Percentiles rank a stretch among this genome's conserved stretches.
phyloP scores from a whole-genome alignment of 208 protist species.

The Leishmania martiniquensis region DNA sequence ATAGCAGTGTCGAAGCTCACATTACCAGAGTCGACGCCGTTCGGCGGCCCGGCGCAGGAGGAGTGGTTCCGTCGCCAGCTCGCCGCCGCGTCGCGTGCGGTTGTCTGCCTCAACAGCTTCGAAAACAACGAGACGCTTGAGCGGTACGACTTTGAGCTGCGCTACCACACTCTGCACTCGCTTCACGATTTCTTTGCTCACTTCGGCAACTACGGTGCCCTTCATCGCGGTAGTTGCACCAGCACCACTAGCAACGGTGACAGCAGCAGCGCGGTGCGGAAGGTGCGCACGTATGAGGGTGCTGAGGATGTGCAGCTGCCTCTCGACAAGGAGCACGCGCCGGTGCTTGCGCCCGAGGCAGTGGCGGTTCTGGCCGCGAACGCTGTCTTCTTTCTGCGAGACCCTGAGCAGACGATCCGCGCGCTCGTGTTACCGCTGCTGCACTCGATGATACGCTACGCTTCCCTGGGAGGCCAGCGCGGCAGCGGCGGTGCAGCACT shows the following conservation, averaged over 20 bases:
- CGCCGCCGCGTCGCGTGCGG: conserved; percentile 58
- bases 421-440: conserved; percentile 67
- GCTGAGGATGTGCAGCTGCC: conserved; percentile 66
- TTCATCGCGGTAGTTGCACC: conserved; percentile 3
- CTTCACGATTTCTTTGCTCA: conserved; percentile 80
- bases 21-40: neutral
- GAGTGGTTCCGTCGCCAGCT: conserved; percentile 46
- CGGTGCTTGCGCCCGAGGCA: conserved; percentile 65
- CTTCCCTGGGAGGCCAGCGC: conserved; percentile 27
- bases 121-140: conserved; percentile 50
- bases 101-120: conserved; percentile 82
- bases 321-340: conserved; percentile 42
- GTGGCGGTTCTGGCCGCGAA: conserved; percentile 67
- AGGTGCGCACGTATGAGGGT: conserved; percentile 72
- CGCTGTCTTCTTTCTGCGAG: conserved; percentile 85
- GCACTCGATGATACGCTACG: conserved; percentile 82
- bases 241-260: conserved; percentile 2
- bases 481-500: neutral
- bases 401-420: conserved; percentile 81
- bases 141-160: conserved; percentile 88
- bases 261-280: conserved; percentile 27
- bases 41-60: neutral
- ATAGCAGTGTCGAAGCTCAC: conserved; percentile 36
- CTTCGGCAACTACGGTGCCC: conserved; percentile 65
- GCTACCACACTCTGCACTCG: conserved; percentile 85